Percentiles rank a stretch among this genome's conserved stretches.
These are phyloP conservation scores for Papiliotrema terrestris DNA, from an alignment of 1,284 basidiomycete species.

Conservation along the genomic window DNA sequence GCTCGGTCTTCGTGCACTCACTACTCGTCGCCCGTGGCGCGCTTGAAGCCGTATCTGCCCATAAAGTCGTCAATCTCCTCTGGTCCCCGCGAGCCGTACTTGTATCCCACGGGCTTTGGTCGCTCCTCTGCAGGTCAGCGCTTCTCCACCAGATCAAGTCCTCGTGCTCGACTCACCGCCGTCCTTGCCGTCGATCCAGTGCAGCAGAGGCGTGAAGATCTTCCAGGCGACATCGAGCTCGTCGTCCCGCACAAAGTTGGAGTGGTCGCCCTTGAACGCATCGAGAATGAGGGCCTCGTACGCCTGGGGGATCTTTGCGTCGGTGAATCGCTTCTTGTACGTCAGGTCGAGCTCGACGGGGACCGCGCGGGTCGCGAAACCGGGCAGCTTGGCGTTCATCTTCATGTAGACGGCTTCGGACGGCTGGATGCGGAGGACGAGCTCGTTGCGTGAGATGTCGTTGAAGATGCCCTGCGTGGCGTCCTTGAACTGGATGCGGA, in stretches of 20 bases:
- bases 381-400: slow-evolving; percentile 89
- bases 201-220: slow-evolving; percentile 92
- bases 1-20: slow-evolving; percentile 55
- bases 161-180: slow-evolving; percentile 47
- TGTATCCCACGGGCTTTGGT: slow-evolving; percentile 73
- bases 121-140: slow-evolving; percentile 16
- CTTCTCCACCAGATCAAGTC: too few relatives aligned
- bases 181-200: slow-evolving; percentile 81
- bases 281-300: slow-evolving; percentile 90
- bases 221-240: slow-evolving; percentile 95
- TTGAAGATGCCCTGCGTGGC: slow-evolving; percentile 93
- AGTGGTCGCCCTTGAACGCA: slow-evolving; percentile 64
- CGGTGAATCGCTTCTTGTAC: slow-evolving; percentile 88
- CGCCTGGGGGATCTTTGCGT: slow-evolving; percentile 85
- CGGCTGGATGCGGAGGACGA: slow-evolving; percentile 92
- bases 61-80: slow-evolving; percentile 75
- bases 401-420: slow-evolving; percentile 93
- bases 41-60: slow-evolving; percentile 70
- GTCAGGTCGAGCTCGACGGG: slow-evolving; percentile 95
- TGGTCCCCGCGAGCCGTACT: slow-evolving; percentile 91
- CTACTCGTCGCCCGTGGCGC: slow-evolving; percentile 62
- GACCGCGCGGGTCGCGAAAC: slow-evolving; percentile 79
- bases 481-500: slow-evolving; percentile 94
- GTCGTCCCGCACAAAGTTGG: slow-evolving; percentile 83
- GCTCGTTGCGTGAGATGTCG: slow-evolving; percentile 88